phyloP scores from a whole-genome alignment of 176 grass and related monocot genomes.

The Tillandsia leiboldiana region DNA sequence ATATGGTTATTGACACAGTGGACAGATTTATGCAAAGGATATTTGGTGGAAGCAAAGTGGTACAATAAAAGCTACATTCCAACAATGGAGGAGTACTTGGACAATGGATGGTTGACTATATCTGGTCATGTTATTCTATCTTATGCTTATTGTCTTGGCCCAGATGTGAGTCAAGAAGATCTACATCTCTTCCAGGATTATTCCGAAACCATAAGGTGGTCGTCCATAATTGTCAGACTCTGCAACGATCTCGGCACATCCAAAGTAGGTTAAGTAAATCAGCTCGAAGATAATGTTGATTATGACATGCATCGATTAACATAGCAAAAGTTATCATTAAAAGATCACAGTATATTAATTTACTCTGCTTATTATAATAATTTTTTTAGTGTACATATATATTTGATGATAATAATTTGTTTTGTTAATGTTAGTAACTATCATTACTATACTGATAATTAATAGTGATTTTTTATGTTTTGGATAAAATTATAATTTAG shows the following conservation, averaged over 20 bases:
- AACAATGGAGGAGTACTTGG: conserved; percentile 20
- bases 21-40: conserved; percentile 21
- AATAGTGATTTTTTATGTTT: too few species aligned
- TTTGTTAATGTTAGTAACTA: too few species aligned
- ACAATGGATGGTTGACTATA: conserved; percentile 10
- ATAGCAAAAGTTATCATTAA: too few species aligned
- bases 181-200: conserved; percentile 12
- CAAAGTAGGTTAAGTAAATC: conserved; percentile 1
- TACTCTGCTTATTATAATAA: too few species aligned
- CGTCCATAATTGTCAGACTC: conserved; percentile 11
- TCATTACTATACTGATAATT: too few species aligned
- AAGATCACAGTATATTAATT: too few species aligned
- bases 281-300: background rate
- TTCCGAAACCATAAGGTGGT: background rate
- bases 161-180: conserved; percentile 5
- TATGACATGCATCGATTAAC: too few species aligned
- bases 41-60: conserved; percentile 24
- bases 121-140: background rate
- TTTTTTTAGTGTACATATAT: too few species aligned
- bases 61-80: conserved; percentile 12
- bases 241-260: conserved; percentile 24
- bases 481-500: too few species aligned
- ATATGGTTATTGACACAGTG: conserved; percentile 6
- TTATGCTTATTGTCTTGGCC: background rate
- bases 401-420: too few species aligned